Conservation (phyloP, 192 early-diverging fungal species). For the Powellomyces hirtus region DNA sequence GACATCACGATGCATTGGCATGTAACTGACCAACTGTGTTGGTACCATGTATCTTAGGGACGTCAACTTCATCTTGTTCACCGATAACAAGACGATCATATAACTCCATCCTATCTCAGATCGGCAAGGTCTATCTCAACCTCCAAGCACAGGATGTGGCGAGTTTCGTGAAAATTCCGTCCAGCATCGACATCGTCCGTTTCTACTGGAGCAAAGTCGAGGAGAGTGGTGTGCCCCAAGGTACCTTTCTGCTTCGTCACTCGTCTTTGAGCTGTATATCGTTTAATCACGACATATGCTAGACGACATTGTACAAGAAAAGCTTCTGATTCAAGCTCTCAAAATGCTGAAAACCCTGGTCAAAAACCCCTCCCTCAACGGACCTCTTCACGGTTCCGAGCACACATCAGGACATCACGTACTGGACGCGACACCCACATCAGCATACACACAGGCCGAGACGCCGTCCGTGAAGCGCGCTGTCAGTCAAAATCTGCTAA, state of each 20-base stretch:
- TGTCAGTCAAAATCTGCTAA: conserved; percentile 66
- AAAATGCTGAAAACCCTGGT: conserved; percentile 63
- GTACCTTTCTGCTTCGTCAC: neutral
- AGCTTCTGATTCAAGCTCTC: conserved; percentile 73
- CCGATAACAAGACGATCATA: neutral
- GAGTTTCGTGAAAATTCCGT: conserved; percentile 61
- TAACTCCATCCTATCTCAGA: conserved; percentile 51
- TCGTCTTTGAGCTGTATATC: neutral
- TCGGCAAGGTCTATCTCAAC: conserved; percentile 80
- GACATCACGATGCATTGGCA: no score
- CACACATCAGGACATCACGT: neutral
- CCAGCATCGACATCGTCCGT: conserved; percentile 58
- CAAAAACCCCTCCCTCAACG: conserved; percentile 47
- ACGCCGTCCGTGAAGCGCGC: conserved; percentile 50
- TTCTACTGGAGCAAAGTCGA: conserved; percentile 75
- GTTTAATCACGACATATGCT: no score
- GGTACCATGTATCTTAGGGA: no score
- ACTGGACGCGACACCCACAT: conserved; percentile 8
- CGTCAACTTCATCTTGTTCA: no score
- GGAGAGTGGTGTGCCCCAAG: conserved; percentile 5
- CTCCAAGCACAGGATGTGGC: conserved; percentile 65
- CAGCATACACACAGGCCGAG: conserved; percentile 39
- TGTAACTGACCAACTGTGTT: no score
- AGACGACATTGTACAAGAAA: conserved; percentile 45
- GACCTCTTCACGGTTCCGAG: neutral